These are phyloP conservation scores for Coemansia sp. DNA, from an alignment of 192 early-diverging fungal species.

Conservation along the genomic window DNA sequence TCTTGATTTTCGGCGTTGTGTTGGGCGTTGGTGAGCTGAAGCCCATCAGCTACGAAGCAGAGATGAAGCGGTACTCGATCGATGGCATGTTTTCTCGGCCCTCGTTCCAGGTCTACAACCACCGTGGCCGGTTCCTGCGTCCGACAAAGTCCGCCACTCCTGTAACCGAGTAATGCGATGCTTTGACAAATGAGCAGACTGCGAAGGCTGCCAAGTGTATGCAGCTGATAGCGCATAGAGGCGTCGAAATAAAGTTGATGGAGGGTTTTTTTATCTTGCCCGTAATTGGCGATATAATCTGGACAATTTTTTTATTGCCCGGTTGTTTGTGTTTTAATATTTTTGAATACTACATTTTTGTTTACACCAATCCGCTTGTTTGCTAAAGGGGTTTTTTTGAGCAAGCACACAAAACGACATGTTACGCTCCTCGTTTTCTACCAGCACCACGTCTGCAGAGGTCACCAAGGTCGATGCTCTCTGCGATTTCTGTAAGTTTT, in stretches of 20 bases:
- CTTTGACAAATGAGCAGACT: not conserved
- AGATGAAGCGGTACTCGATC: slow-evolving; percentile 56
- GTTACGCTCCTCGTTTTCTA: not conserved
- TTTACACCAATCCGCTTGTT: too few relatives aligned
- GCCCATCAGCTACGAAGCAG: slow-evolving; percentile 53
- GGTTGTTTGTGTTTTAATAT: not conserved
- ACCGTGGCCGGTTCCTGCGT: slow-evolving; percentile 47
- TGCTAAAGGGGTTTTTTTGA: not conserved
- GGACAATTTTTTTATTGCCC: not conserved
- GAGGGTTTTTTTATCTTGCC: not conserved
- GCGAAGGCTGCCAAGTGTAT: not conserved
- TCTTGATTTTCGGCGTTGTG: slow-evolving; percentile 47
- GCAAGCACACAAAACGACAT: not conserved
- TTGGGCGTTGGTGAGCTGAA: slow-evolving; percentile 42
- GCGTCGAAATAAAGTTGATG: not conserved
- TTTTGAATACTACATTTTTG: not conserved
- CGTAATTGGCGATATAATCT: not conserved
- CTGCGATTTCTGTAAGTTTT: slow-evolving; percentile 45
- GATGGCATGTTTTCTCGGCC: slow-evolving; percentile 50
- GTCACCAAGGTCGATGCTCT: slow-evolving; percentile 39
- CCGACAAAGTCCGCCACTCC: slow-evolving; percentile 12
- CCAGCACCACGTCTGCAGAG: not conserved
- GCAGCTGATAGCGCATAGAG: not conserved
- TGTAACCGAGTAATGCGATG: not conserved
- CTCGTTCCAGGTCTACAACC: slow-evolving; percentile 53